Percentiles rank a stretch among this genome's conserved stretches.
phyloP scores from a whole-genome alignment of 2,329 filamentous ascomycete genomes.

The Thielaviopsis ethacetica region DNA sequence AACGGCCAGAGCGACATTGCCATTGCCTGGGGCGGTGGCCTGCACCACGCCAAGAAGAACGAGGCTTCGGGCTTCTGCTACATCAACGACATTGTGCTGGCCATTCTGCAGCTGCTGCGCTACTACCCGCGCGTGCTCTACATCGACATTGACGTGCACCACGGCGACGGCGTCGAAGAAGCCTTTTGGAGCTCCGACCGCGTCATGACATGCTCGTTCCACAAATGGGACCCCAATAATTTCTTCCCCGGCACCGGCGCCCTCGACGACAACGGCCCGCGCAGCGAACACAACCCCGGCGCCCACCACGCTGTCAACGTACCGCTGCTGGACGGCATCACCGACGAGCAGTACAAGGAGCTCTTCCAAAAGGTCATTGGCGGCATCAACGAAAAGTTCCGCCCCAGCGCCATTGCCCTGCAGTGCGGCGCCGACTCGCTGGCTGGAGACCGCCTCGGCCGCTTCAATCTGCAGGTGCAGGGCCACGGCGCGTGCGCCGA shows the following conservation, averaged over 20 bases:
- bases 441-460: conserved; percentile 79
- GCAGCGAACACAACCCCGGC: conserved; percentile 68
- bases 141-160: conserved; percentile 86
- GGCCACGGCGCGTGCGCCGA: conserved; percentile 85
- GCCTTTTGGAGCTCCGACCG: conserved; percentile 80
- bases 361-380: conserved; percentile 74
- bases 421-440: conserved; percentile 94
- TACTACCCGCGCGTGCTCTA: conserved; percentile 76
- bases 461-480: conserved; percentile 92
- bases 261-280: conserved; percentile 69
- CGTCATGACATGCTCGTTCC: conserved; percentile 86
- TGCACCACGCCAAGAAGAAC: conserved; percentile 90
- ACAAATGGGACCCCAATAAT: conserved; percentile 73
- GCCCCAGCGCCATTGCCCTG: conserved; percentile 79
- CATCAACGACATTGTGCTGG: conserved; percentile 95
- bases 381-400: conserved; percentile 64
- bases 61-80: conserved; percentile 97
- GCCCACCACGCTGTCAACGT: conserved; percentile 85
- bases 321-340: conserved; percentile 77
- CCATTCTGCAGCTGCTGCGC: conserved; percentile 73
- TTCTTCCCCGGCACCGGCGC: conserved; percentile 91
- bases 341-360: conserved; percentile 71
- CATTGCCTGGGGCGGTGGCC: conserved; percentile 90
- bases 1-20: conserved; percentile 84
- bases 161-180: conserved; percentile 81